Evolutionary conservation across 2,329 filamentous ascomycete species (phyloP).

Genomic region (Claviceps sp.): DNA sequence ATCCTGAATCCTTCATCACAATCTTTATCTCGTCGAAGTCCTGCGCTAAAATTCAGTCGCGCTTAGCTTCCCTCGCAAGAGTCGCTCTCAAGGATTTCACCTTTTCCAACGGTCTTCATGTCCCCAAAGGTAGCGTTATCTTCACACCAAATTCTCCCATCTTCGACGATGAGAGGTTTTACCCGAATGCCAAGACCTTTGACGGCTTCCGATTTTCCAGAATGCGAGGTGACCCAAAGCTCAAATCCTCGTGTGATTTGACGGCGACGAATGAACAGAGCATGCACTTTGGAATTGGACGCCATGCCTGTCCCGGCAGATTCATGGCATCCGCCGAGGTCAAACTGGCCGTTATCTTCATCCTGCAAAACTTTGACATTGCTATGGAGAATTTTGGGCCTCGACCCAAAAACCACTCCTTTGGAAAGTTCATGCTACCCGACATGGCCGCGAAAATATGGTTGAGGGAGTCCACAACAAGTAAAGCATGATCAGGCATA

Average conservation of each 20-base stretch:
- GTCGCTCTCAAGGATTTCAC: conserved; percentile 7
- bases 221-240: conserved; percentile 6
- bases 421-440: conserved; percentile 8
- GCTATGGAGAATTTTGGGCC: conserved; percentile 6
- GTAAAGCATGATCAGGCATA: background rate
- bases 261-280: conserved; percentile 6
- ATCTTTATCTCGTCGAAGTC: too few species aligned
- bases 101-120: conserved; percentile 8
- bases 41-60: background rate
- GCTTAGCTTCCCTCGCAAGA: conserved; percentile 6
- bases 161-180: conserved; percentile 6
- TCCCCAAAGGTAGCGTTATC: conserved; percentile 6
- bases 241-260: conserved; percentile 1
- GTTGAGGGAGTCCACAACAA: conserved; percentile 1
- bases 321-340: conserved; percentile 9
- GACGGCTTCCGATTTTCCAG: conserved; percentile 8
- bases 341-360: conserved; percentile 6
- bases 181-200: conserved; percentile 4
- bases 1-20: too few species aligned
- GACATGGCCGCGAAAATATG: conserved; percentile 7
- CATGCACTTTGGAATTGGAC: conserved; percentile 9
- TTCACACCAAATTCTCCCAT: conserved; percentile 8
- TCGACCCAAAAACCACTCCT: conserved; percentile 5
- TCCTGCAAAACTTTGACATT: conserved; percentile 8
- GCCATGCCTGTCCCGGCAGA: conserved; percentile 8